These are phyloP conservation scores for Graphiopsis chlorocephala DNA, from an alignment of 2,329 filamentous ascomycete species.

Conservation along the genomic window DNA sequence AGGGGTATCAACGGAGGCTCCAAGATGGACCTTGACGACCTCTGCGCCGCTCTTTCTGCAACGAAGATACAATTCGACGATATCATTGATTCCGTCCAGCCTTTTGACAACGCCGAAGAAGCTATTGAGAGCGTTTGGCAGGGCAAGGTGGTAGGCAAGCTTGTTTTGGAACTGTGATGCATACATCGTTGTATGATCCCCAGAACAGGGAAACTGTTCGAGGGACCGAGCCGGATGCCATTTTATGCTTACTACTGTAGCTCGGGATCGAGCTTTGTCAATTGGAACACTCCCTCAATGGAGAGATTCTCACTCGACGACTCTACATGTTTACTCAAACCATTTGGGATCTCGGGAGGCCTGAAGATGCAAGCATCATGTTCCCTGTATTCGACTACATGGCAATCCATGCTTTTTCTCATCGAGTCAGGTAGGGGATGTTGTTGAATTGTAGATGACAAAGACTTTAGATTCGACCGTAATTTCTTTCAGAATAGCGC, in stretches of 20 bases:
- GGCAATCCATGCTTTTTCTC: not conserved
- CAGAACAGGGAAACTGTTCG: not conserved
- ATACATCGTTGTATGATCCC: not conserved
- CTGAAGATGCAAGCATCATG: too few relatives aligned
- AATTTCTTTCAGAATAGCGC: not conserved
- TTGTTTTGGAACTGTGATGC: slow-evolving; percentile 12
- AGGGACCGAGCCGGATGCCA: too few relatives aligned
- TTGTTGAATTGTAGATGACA: not conserved
- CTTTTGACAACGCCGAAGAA: slow-evolving; percentile 16
- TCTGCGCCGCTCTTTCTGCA: slow-evolving; percentile 12
- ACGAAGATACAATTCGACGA: slow-evolving; percentile 13
- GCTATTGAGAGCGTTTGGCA: slow-evolving; percentile 17
- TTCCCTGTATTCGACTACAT: too few relatives aligned
- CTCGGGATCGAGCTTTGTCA: too few relatives aligned
- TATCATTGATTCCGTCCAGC: slow-evolving; percentile 14
- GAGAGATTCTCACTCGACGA: too few relatives aligned
- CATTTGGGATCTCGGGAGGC: too few relatives aligned
- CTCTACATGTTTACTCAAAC: too few relatives aligned
- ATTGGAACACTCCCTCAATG: too few relatives aligned
- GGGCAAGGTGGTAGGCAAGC: slow-evolving; percentile 33
- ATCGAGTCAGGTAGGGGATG: not conserved
- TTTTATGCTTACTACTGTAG: not conserved
- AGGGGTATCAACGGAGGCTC: slow-evolving; percentile 19
- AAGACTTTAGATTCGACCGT: not conserved
- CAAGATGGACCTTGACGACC: slow-evolving; percentile 16